Conservation (phyloP, 108 stramenopile species). For the Seminavis robusta region DNA sequence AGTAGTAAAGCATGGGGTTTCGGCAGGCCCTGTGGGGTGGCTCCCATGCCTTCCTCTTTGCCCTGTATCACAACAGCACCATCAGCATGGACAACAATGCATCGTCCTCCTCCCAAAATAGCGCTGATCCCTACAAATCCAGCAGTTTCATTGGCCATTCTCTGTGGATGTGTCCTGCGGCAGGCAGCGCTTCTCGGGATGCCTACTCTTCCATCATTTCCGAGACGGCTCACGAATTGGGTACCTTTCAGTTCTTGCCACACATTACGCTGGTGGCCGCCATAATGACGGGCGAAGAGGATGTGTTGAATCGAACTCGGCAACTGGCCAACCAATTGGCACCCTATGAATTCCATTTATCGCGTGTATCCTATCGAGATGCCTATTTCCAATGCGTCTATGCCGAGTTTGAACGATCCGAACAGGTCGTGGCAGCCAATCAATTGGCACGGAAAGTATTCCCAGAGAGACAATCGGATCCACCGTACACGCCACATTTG, state of each 20-base stretch:
- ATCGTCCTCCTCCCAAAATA: too few relatives aligned
- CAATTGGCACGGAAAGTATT: conserved; percentile 9
- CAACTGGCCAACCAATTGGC: background rate
- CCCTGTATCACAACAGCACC: too few relatives aligned
- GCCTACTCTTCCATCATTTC: conserved; percentile 3
- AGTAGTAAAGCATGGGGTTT: too few relatives aligned
- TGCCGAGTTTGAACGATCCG: conserved; percentile 4
- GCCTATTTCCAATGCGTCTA: conserved; percentile 24
- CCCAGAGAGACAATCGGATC: conserved; percentile 13
- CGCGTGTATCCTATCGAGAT: conserved; percentile 1
- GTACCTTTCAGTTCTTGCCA: conserved; percentile 14
- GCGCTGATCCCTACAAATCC: conserved; percentile 22
- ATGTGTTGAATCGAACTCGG: conserved; percentile 5
- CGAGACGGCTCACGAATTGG: background rate
- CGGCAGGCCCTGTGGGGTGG: too few relatives aligned
- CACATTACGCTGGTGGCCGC: conserved; percentile 25
- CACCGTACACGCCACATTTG: conserved; percentile 20
- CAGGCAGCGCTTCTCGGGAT: background rate
- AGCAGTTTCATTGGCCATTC: conserved; percentile 16
- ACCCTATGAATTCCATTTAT: conserved; percentile 15
- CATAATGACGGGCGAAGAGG: background rate
- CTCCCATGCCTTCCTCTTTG: too few relatives aligned
- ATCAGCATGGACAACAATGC: too few relatives aligned
- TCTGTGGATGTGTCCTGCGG: conserved; percentile 15
- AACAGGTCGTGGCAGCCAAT: conserved; percentile 4